Evolutionary conservation across 2,329 filamentous ascomycete genomes (phyloP).

Genomic region (Didymella glomerata): DNA sequence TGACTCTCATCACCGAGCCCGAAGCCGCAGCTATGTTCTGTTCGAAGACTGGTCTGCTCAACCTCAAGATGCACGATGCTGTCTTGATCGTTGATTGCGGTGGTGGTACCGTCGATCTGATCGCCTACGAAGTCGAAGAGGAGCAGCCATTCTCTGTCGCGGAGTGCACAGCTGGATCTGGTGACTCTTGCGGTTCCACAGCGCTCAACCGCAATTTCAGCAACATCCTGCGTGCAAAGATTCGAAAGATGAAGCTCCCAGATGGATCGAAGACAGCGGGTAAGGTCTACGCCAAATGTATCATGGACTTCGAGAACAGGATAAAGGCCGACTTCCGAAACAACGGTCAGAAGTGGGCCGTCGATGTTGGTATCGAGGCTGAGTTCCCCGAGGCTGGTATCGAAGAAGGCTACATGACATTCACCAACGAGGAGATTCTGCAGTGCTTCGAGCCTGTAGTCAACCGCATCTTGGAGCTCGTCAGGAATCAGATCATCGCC

Average conservation of each 20-base stretch:
- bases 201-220: slow-evolving; percentile 98
- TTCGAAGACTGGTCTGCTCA: slow-evolving; percentile 93
- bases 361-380: slow-evolving; percentile 97
- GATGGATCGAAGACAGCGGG: slow-evolving; percentile 98
- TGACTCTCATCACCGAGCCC: slow-evolving; percentile 94
- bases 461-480: slow-evolving; percentile 93
- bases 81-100: slow-evolving; percentile 98
- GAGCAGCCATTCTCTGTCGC: slow-evolving; percentile 96
- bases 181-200: slow-evolving; percentile 97
- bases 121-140: slow-evolving; percentile 98
- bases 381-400: slow-evolving; percentile 98
- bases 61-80: slow-evolving; percentile 98
- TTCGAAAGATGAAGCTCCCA: slow-evolving; percentile 98
- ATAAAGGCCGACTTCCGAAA: slow-evolving; percentile 99
- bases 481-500: slow-evolving; percentile 97
- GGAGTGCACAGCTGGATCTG: slow-evolving; percentile 95
- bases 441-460: slow-evolving; percentile 99
- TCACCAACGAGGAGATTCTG: slow-evolving; percentile 98
- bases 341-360: slow-evolving; percentile 98
- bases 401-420: slow-evolving; percentile 99
- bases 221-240: slow-evolving; percentile 97
- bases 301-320: slow-evolving; percentile 99
- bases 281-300: slow-evolving; percentile 97
- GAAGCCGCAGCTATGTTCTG: slow-evolving; percentile 98
- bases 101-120: slow-evolving; percentile 97